A percentile compares a stretch with the other conserved stretches of the same genome.
Conservation (phyloP, 495 filamentous ascomycete genomes). For the Cairneyella variabilis region DNA sequence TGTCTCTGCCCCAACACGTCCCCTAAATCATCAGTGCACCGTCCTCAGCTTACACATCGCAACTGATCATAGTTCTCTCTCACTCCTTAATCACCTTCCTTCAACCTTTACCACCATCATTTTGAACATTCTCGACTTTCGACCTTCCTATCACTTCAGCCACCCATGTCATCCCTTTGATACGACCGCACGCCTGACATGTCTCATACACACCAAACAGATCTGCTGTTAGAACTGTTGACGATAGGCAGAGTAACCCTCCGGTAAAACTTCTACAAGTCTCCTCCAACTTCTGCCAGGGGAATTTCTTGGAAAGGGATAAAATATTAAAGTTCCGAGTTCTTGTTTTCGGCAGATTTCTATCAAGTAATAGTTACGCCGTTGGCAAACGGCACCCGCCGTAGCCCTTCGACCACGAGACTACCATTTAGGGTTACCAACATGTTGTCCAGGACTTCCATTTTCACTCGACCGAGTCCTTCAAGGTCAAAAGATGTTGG, state of each 20-base stretch:
- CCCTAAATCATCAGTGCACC: background rate
- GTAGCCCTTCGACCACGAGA: slow-evolving; percentile 9
- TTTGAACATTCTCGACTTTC: background rate
- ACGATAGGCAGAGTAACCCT: slow-evolving; percentile 15
- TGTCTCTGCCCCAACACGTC: too few species aligned
- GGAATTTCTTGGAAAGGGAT: background rate
- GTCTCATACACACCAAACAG: slow-evolving; percentile 27
- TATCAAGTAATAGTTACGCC: slow-evolving; percentile 14
- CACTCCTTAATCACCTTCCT: background rate
- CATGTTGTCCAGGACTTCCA: slow-evolving; percentile 17
- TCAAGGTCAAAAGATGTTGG: slow-evolving; percentile 2
- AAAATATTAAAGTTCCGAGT: background rate
- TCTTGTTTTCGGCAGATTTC: background rate
- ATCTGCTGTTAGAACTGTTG: slow-evolving; percentile 28
- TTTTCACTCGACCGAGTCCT: slow-evolving; percentile 14
- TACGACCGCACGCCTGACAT: slow-evolving; percentile 24
- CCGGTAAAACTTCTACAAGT: slow-evolving; percentile 7
- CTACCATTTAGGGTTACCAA: slow-evolving; percentile 3
- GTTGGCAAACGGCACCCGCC: slow-evolving; percentile 3
- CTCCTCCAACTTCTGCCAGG: background rate
- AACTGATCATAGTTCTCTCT: background rate
- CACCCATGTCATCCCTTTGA: slow-evolving; percentile 4
- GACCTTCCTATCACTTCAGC: background rate
- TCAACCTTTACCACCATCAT: background rate
- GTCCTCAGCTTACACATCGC: background rate